These are phyloP conservation scores for Salix caprea DNA, from an alignment of 345 rosid species.

Conservation along the genomic window DNA sequence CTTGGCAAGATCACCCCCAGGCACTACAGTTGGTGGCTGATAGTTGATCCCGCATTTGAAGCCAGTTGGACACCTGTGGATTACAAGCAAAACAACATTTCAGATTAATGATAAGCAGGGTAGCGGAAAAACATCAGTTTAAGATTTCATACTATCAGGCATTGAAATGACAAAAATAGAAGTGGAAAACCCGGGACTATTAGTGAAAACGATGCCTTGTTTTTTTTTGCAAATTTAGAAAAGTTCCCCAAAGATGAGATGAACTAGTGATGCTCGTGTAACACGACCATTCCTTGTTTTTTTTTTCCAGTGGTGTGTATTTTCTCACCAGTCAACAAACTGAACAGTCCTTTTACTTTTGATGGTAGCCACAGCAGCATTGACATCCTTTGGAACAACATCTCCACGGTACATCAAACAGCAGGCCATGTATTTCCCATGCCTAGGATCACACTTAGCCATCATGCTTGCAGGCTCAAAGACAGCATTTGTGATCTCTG, in stretches of 20 bases:
- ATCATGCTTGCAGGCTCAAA: constrained; percentile 40
- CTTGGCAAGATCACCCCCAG: constrained; percentile 37
- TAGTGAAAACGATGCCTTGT: not conserved
- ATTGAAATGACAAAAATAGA: not conserved
- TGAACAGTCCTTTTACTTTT: constrained; percentile 34
- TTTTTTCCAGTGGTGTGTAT: not conserved
- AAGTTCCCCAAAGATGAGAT: not conserved
- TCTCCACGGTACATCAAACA: constrained; percentile 42
- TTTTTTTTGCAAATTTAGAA: not conserved
- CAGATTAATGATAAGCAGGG: not conserved
- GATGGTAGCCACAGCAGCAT: constrained; percentile 33
- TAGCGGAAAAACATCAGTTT: not conserved
- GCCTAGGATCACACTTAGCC: constrained; percentile 39
- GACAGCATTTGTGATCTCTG: constrained; percentile 39
- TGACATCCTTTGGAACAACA: constrained; percentile 42
- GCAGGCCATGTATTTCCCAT: constrained; percentile 38
- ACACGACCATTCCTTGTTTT: not conserved
- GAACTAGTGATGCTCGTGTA: not conserved
- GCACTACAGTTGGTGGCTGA: constrained; percentile 34
- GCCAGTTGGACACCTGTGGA: constrained; percentile 35
- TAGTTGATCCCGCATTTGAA: constrained; percentile 39
- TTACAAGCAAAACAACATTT: not conserved
- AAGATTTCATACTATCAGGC: not conserved
- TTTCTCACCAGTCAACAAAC: constrained; percentile 37
- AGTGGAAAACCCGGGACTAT: not conserved